Evolutionary conservation across 2,329 filamentous ascomycete genomes (phyloP).

Genomic region (Fusarium sp.): DNA sequence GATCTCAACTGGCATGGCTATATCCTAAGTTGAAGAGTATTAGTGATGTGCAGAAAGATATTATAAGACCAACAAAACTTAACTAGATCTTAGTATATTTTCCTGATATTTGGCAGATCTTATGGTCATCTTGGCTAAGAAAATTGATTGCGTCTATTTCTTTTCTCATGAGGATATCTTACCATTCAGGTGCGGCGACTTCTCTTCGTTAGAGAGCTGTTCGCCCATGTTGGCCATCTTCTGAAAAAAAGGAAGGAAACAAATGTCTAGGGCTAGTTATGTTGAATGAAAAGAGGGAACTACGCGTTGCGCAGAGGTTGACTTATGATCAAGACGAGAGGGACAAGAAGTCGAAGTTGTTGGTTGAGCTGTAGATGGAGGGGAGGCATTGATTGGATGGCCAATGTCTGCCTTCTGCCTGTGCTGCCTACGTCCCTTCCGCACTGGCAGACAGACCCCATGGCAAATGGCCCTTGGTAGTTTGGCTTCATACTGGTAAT

Average conservation of each 20-base stretch:
- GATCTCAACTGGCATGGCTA: conserved; percentile 31
- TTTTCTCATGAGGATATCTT: background rate
- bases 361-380: background rate
- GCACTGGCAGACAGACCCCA: too few species aligned
- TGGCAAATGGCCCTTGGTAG: too few species aligned
- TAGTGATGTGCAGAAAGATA: background rate
- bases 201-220: background rate
- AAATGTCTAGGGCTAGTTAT: background rate
- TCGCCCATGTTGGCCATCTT: background rate
- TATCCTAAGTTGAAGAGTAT: background rate
- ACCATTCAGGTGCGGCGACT: background rate
- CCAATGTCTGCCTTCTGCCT: conserved; percentile 9
- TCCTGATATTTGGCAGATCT: background rate
- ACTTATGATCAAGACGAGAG: background rate
- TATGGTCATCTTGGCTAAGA: background rate
- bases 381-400: background rate
- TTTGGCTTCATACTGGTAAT: too few species aligned
- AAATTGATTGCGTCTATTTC: background rate
- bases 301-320: background rate
- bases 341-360: background rate
- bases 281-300: background rate
- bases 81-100: background rate
- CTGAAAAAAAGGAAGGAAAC: background rate
- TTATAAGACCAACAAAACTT: background rate
- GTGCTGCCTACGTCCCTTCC: too few species aligned